Evolutionary conservation across 345 rosid genomes (phyloP), one percentile per base, ranked within the genome.

Genomic region (Sisymbrium altissimum): DNA sequence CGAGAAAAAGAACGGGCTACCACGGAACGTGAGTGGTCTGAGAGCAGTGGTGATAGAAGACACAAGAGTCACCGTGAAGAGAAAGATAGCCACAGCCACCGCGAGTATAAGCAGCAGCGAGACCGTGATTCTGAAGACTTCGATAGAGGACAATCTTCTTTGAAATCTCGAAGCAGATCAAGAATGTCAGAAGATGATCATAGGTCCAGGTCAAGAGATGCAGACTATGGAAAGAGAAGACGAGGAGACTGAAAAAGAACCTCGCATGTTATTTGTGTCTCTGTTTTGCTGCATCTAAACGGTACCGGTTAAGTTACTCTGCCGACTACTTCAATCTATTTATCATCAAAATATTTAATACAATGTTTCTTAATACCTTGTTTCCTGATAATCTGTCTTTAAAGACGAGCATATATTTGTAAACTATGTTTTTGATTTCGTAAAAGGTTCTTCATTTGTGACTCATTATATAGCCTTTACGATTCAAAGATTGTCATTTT

Each of bases 11-110:
- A 89, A 66, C 80, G 87, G 32, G 62, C 41, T 70, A 83, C 52
- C 59, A 66, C 93, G 11, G 93, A 86, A 65, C 93, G 91, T 72
- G 96, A 90, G 57, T 83, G 89, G 91, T 82, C 91, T 0, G 90
- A 88, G 66, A 83, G 63, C 74, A 81, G 87, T 62, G 88, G 86
- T 50, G 89, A 90, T 55, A 80, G 87, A 79, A 83, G 89, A 69
- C 88, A 76, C 68, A 80, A 78, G 79, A 87, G 89, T 58, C 88
- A 84, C 78, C 83, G 81, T 74, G 92, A 84, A 72, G 97, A 85
- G 46, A 86, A 86, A 70, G 94, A 86, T 64, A 81, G 84, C 64
- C 83, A 83, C 71, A 81, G 84, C 64, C 83, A 83, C 71, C 80
- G 86, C 29, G 97, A 85, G 17, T 84, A 84, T 76, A 75, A 68